Percentiles rank a stretch among this genome's conserved stretches.
Conservation (phyloP, 176 grass and related monocot species). For the Puya raimondii region DNA sequence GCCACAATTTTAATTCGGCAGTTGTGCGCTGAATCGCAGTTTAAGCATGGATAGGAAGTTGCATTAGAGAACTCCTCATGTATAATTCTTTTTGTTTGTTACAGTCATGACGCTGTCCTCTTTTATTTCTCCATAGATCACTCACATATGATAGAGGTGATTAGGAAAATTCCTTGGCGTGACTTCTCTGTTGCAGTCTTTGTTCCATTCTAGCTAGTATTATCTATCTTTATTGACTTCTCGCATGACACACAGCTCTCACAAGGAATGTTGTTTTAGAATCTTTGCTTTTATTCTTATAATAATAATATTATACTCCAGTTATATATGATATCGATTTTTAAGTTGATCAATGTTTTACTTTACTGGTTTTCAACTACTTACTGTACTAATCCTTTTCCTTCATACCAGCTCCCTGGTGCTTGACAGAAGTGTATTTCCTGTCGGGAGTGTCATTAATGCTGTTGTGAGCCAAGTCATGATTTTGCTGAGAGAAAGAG, state of each 20-base stretch:
- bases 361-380: conserved; percentile 14
- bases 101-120: too few species aligned
- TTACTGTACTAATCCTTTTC: conserved; percentile 11
- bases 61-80: background rate
- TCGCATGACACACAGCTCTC: too few species aligned
- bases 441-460: conserved; percentile 68
- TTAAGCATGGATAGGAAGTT: background rate
- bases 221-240: too few species aligned
- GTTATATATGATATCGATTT: background rate
- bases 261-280: too few species aligned
- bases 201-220: too few species aligned
- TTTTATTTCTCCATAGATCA: too few species aligned
- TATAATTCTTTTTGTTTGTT: background rate
- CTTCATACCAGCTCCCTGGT: conserved; percentile 56
- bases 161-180: too few species aligned
- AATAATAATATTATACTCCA: background rate
- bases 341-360: conserved; percentile 5
- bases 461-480: conserved; percentile 97
- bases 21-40: background rate
- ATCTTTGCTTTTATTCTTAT: too few species aligned
- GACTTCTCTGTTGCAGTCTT: too few species aligned
- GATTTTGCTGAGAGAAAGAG: conserved; percentile 82
- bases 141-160: too few species aligned
- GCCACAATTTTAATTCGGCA: background rate
- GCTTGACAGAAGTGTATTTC: conserved; percentile 84